phyloP scores from a whole-genome alignment of 2,329 filamentous ascomycete species.

The Colletotrichum costaricense region DNA sequence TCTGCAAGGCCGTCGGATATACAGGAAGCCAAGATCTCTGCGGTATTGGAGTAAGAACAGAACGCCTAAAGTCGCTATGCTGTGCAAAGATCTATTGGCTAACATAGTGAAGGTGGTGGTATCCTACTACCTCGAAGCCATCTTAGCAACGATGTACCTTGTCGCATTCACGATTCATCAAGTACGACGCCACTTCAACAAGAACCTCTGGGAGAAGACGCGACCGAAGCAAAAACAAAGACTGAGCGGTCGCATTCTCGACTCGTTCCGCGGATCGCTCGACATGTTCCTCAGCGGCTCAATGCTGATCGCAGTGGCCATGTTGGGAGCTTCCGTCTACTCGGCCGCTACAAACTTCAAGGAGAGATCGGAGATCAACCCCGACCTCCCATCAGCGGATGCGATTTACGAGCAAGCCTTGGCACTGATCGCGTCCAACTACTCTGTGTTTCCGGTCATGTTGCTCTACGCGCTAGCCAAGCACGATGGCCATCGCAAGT shows the following conservation, averaged over 20 bases:
- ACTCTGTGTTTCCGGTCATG: slow-evolving; percentile 33
- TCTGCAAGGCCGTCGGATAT: slow-evolving; percentile 27
- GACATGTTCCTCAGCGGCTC: slow-evolving; percentile 31
- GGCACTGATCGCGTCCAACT: slow-evolving; percentile 29
- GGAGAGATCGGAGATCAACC: slow-evolving; percentile 12
- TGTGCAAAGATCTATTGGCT: neutral
- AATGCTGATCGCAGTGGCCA: slow-evolving; percentile 32
- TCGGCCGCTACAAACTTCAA: neutral
- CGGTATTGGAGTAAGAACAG: slow-evolving; percentile 25
- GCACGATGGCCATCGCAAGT: slow-evolving; percentile 30
- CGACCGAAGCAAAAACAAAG: slow-evolving; percentile 3
- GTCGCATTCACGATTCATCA: slow-evolving; percentile 28
- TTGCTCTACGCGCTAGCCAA: slow-evolving; percentile 31
- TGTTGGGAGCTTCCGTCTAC: slow-evolving; percentile 31
- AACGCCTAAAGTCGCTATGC: no score
- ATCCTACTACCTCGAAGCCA: slow-evolving; percentile 30
- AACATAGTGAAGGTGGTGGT: slow-evolving; percentile 18
- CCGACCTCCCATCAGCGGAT: slow-evolving; percentile 24
- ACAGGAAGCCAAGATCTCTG: slow-evolving; percentile 28
- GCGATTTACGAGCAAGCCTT: slow-evolving; percentile 18
- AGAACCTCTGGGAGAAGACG: slow-evolving; percentile 5
- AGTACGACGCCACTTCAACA: neutral
- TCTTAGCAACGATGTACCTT: slow-evolving; percentile 32
- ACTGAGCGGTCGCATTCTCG: slow-evolving; percentile 8
- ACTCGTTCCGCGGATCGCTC: slow-evolving; percentile 33